Conservation (phyloP, 306 rosid genomes). For the Abrus precatorius region DNA sequence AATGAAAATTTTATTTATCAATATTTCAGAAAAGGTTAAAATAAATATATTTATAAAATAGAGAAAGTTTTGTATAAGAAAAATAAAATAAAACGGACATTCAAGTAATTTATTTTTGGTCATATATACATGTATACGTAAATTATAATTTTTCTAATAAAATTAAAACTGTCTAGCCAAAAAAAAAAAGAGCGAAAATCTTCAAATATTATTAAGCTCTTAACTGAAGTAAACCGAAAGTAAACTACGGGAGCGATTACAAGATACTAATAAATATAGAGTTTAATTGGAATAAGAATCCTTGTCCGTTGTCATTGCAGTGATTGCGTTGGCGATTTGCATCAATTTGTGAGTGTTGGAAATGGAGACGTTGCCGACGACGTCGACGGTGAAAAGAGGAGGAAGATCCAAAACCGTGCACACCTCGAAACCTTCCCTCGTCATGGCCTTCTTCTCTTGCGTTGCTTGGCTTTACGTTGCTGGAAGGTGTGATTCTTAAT, state of each 20-base stretch:
- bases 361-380: conserved; percentile 83
- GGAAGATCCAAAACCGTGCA: conserved; percentile 80
- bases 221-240: background rate
- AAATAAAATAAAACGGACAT: too few relatives aligned
- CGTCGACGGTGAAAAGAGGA: conserved; percentile 70
- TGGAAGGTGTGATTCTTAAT: conserved; percentile 64
- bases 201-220: background rate
- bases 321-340: conserved; percentile 10
- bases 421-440: conserved; percentile 77
- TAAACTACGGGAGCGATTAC: background rate
- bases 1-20: too few relatives aligned
- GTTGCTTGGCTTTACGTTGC: conserved; percentile 99
- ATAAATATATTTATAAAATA: too few relatives aligned
- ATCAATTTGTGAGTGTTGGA: background rate
- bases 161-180: background rate
- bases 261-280: background rate
- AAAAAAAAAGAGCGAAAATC: background rate
- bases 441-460: conserved; percentile 91
- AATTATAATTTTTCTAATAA: too few relatives aligned
- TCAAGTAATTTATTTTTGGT: too few relatives aligned
- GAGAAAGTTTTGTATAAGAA: too few relatives aligned
- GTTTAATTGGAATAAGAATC: background rate
- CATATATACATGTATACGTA: too few relatives aligned
- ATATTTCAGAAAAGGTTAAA: too few relatives aligned
- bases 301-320: background rate